A percentile compares a stretch with the other conserved stretches of the same genome.
Conservation (phyloP, 1,284 basidiomycete genomes). For the Rhizopogon parksii region DNA sequence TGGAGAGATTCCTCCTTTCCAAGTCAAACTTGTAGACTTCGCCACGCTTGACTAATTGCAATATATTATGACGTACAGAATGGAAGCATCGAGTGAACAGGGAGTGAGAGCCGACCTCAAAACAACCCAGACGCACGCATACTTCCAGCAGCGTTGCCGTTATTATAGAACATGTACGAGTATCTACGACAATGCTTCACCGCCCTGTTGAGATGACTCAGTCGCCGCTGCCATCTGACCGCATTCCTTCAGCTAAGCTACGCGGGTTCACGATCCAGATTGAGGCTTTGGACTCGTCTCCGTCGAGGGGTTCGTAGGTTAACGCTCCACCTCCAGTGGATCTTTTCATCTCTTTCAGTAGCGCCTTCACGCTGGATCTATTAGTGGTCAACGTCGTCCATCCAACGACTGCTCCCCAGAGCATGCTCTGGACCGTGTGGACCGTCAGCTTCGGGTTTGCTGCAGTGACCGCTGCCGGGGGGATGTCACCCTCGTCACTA, state of each 20-base stretch:
- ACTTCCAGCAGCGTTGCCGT: too few relatives aligned
- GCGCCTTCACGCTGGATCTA: slow-evolving; percentile 70
- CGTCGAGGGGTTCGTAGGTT: slow-evolving; percentile 21
- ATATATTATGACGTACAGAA: too few relatives aligned
- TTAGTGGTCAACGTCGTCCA: slow-evolving; percentile 69
- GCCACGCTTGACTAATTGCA: neutral
- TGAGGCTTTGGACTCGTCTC: slow-evolving; percentile 35
- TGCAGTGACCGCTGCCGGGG: slow-evolving; percentile 46
- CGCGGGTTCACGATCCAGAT: slow-evolving; percentile 71
- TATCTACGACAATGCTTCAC: too few relatives aligned
- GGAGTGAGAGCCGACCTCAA: too few relatives aligned
- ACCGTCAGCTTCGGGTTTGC: slow-evolving; percentile 53
- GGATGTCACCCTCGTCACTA: slow-evolving; percentile 31
- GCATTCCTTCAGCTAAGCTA: slow-evolving; percentile 69
- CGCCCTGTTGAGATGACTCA: too few relatives aligned
- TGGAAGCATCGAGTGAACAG: too few relatives aligned
- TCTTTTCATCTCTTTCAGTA: slow-evolving; percentile 36
- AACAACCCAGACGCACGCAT: too few relatives aligned
- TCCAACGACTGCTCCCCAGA: slow-evolving; percentile 59
- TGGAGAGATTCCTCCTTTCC: slow-evolving; percentile 27
- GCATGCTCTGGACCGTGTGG: slow-evolving; percentile 48
- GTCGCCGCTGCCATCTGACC: slow-evolving; percentile 10
- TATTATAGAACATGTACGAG: too few relatives aligned
- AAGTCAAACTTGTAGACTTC: slow-evolving; percentile 6
- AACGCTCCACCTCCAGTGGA: slow-evolving; percentile 1